phyloP scores from a whole-genome alignment of 2,329 filamentous ascomycete genomes.

The Alternaria tenuissima region DNA sequence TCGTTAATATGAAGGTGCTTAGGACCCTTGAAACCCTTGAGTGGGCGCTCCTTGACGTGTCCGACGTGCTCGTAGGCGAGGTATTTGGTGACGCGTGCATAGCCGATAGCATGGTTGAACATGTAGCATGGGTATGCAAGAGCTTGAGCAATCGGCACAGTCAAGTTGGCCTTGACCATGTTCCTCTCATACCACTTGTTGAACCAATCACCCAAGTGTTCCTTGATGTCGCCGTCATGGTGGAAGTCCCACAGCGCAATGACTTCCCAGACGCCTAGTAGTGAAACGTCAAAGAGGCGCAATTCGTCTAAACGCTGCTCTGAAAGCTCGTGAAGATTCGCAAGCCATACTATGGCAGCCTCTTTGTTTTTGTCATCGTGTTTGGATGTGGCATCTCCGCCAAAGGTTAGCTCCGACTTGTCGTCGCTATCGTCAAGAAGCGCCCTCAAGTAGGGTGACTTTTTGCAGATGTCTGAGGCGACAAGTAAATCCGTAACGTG shows the following conservation, averaged over 20 bases:
- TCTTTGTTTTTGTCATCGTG: conserved; percentile 19
- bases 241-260: conserved; percentile 13
- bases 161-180: conserved; percentile 9
- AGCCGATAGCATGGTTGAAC: conserved; percentile 42
- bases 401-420: conserved; percentile 19
- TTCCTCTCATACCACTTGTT: conserved; percentile 17
- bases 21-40: conserved; percentile 26
- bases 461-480: conserved; percentile 8
- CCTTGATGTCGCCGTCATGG: conserved; percentile 11
- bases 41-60: conserved; percentile 37
- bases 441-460: conserved; percentile 15
- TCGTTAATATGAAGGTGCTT: conserved; percentile 21
- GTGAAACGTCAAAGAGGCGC: conserved; percentile 20
- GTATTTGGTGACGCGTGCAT: conserved; percentile 36
- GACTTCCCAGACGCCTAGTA: conserved; percentile 21
- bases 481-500: conserved; percentile 22
- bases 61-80: conserved; percentile 42
- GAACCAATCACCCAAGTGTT: conserved; percentile 20
- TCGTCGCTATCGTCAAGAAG: conserved; percentile 12
- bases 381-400: conserved; percentile 11
- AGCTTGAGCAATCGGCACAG: conserved; percentile 10
- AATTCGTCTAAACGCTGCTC: conserved; percentile 18
- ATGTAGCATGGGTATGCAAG: conserved; percentile 39
- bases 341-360: conserved; percentile 18
- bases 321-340: conserved; percentile 21